phyloP scores from a whole-genome alignment of 2,329 filamentous ascomycete species.

The Paecilomyces sp. region DNA sequence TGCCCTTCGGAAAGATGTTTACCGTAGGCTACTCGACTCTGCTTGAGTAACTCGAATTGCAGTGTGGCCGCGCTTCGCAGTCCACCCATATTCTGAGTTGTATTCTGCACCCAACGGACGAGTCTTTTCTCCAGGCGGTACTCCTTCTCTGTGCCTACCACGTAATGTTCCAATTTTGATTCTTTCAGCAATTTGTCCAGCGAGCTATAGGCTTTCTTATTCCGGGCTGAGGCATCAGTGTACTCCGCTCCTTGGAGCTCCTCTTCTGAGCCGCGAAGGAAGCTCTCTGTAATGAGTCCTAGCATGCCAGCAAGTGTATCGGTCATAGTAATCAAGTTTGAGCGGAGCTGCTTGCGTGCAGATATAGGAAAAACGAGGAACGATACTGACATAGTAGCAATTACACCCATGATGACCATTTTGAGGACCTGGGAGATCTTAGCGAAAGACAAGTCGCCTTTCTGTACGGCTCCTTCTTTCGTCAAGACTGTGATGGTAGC shows the following conservation, averaged over 20 bases:
- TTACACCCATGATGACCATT: slow-evolving; percentile 73
- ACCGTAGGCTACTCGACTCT: slow-evolving; percentile 34
- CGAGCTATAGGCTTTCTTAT: slow-evolving; percentile 59
- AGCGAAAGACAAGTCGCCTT: slow-evolving; percentile 69
- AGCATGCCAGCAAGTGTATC: slow-evolving; percentile 74
- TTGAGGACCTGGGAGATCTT: slow-evolving; percentile 78
- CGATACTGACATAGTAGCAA: slow-evolving; percentile 65
- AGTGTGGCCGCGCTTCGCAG: slow-evolving; percentile 81
- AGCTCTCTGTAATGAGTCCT: slow-evolving; percentile 71
- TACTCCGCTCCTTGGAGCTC: slow-evolving; percentile 65
- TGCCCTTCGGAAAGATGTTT: slow-evolving; percentile 9
- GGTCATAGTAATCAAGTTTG: slow-evolving; percentile 67
- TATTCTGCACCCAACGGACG: slow-evolving; percentile 73
- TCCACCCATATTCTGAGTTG: slow-evolving; percentile 85
- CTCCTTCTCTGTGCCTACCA: slow-evolving; percentile 69
- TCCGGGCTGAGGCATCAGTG: slow-evolving; percentile 52
- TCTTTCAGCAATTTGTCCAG: slow-evolving; percentile 75
- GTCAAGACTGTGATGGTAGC: slow-evolving; percentile 85
- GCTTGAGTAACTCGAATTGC: slow-evolving; percentile 76
- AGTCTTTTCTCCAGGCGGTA: slow-evolving; percentile 73
- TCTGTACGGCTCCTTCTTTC: slow-evolving; percentile 82
- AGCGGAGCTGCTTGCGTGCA: slow-evolving; percentile 64
- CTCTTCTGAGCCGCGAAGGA: slow-evolving; percentile 73
- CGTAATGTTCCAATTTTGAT: slow-evolving; percentile 82
- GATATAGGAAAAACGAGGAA: slow-evolving; percentile 71